Conservation (phyloP, 176 grass and related monocot species). For the Carex pumila region DNA sequence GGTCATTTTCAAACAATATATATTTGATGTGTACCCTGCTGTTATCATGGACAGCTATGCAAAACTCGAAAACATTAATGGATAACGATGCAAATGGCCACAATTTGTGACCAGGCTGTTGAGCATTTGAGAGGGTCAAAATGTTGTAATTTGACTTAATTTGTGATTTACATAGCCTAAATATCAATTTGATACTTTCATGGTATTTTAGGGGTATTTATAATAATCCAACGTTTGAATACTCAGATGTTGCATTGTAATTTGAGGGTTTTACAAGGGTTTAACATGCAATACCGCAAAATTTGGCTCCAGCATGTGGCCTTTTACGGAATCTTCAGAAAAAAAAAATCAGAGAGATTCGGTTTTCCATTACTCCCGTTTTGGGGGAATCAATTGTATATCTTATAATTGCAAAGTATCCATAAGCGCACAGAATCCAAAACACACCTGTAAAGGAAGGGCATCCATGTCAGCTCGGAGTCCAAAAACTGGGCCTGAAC, state of each 20-base stretch:
- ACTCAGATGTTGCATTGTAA: not conserved
- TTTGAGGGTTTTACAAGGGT: not conserved
- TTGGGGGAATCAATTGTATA: not conserved
- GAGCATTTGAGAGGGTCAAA: too few species aligned
- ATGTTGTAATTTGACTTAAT: not conserved
- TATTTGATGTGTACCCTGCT: not conserved
- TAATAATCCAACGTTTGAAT: not conserved
- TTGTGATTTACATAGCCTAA: too few species aligned
- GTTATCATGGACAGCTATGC: not conserved
- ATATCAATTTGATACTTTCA: not conserved
- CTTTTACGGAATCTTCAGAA: not conserved
- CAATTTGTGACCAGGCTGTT: not conserved
- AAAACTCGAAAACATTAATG: not conserved
- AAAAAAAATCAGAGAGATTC: not conserved
- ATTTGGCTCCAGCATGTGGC: not conserved
- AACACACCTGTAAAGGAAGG: slow-evolving; percentile 58
- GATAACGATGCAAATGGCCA: not conserved
- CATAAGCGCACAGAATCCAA: not conserved
- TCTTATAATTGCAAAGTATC: not conserved
- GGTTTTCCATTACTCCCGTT: not conserved
- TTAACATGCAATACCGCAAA: not conserved
- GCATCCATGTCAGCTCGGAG: slow-evolving; percentile 93
- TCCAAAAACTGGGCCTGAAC: slow-evolving; percentile 40
- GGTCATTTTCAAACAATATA: not conserved
- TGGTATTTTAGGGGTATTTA: not conserved